Conservation (phyloP, 2,329 filamentous ascomycete species). For the Bisporella sp. region DNA sequence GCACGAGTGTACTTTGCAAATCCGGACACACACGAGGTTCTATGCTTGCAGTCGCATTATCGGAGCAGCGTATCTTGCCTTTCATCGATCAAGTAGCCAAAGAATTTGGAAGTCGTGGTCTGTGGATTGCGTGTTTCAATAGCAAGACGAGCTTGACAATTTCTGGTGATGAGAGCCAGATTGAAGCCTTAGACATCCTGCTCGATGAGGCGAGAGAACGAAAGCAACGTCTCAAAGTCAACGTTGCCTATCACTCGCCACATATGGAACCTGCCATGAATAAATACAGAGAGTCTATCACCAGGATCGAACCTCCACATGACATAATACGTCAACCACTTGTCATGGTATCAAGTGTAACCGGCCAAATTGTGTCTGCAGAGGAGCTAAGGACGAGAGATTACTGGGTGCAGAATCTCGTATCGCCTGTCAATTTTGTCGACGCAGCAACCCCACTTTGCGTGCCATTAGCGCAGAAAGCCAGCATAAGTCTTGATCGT, state of each 20-base stretch:
- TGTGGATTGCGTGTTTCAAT: slow-evolving; percentile 26
- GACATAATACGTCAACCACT: not conserved
- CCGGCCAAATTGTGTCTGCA: not conserved
- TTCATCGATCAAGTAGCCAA: not conserved
- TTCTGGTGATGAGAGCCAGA: slow-evolving; percentile 15
- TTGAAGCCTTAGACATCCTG: slow-evolving; percentile 3
- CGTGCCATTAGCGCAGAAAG: not conserved
- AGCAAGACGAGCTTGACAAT: slow-evolving; percentile 18
- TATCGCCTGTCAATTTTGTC: not conserved
- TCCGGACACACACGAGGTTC: not conserved
- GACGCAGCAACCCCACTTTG: not conserved
- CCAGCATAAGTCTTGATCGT: not conserved
- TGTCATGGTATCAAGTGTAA: not conserved
- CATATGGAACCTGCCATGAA: slow-evolving; percentile 23
- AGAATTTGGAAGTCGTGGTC: not conserved
- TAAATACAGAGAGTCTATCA: slow-evolving; percentile 12
- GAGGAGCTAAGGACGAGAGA: not conserved
- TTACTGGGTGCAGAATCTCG: not conserved
- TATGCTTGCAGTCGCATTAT: slow-evolving; percentile 1
- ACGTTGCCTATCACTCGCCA: slow-evolving; percentile 23
- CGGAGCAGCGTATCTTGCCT: not conserved
- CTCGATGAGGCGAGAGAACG: slow-evolving; percentile 8
- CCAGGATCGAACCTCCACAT: not conserved
- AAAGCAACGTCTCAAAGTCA: slow-evolving; percentile 13
- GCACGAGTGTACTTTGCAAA: not conserved